These are phyloP conservation scores for Malassezia yamatoensis DNA, from an alignment of 1,284 basidiomycete species.

Conservation along the genomic window DNA sequence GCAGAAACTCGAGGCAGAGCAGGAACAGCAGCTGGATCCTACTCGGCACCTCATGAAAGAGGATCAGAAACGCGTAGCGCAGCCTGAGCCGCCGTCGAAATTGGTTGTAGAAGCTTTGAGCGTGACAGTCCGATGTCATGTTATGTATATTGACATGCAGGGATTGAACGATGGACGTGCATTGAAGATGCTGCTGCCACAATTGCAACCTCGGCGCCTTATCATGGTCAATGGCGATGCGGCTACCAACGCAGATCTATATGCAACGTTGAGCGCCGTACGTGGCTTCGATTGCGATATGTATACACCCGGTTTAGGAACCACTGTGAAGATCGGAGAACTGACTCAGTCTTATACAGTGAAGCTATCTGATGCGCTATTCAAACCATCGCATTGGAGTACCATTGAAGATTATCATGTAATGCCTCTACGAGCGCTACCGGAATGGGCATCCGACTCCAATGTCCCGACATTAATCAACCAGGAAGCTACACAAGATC, in stretches of 20 bases:
- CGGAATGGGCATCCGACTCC: slow-evolving; percentile 72
- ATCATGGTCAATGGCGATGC: slow-evolving; percentile 39
- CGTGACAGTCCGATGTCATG: slow-evolving; percentile 68
- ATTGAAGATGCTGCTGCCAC: slow-evolving; percentile 88
- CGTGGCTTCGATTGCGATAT: slow-evolving; percentile 73
- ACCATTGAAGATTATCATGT: slow-evolving; percentile 97
- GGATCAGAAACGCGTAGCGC: slow-evolving; percentile 57
- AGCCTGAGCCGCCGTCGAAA: slow-evolving; percentile 80
- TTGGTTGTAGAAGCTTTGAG: slow-evolving; percentile 66
- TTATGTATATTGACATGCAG: slow-evolving; percentile 88
- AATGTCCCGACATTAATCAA: slow-evolving; percentile 51
- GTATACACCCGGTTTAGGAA: slow-evolving; percentile 63
- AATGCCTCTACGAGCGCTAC: slow-evolving; percentile 73
- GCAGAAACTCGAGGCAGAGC: slow-evolving; percentile 29
- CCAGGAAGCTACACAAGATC: background rate
- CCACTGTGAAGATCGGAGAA: slow-evolving; percentile 79
- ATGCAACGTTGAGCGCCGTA: slow-evolving; percentile 20
- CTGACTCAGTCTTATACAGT: slow-evolving; percentile 90
- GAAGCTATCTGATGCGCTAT: slow-evolving; percentile 75
- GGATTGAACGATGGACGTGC: slow-evolving; percentile 92
- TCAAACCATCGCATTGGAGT: slow-evolving; percentile 73
- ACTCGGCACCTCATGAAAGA: slow-evolving; percentile 53
- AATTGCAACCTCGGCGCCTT: slow-evolving; percentile 70
- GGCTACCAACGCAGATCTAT: slow-evolving; percentile 19
- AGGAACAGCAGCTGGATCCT: slow-evolving; percentile 18